Evolutionary conservation across 768 basidiomycete genomes (phyloP).

Genomic region (Boletus rubescentipes): DNA sequence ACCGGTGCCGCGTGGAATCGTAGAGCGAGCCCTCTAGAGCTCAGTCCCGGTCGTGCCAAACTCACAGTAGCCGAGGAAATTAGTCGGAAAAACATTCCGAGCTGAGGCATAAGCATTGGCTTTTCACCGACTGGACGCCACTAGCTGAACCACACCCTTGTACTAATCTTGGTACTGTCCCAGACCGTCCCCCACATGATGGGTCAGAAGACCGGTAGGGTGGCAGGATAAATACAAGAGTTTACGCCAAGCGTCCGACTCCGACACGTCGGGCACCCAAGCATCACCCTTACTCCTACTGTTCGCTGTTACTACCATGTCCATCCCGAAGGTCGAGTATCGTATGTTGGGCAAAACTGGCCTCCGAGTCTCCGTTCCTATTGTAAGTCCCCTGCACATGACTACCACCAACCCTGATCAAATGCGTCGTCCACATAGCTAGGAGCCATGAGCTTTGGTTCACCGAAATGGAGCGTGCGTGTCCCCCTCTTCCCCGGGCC

Average conservation of each 20-base stretch:
- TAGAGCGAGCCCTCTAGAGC: background rate
- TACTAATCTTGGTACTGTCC: background rate
- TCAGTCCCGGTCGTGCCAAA: background rate
- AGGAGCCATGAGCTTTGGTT: constrained; percentile 29
- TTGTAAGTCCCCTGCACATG: constrained; percentile 17
- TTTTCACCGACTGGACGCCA: too few relatives aligned
- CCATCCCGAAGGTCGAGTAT: constrained; percentile 21
- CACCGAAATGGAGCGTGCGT: constrained; percentile 30
- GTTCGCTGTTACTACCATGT: background rate
- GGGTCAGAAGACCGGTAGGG: background rate
- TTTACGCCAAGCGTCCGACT: background rate
- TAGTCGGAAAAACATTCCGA: background rate
- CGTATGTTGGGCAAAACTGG: constrained; percentile 28
- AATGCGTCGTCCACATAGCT: constrained; percentile 10
- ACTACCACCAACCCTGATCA: background rate
- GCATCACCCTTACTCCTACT: too few relatives aligned
- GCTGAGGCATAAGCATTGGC: too few relatives aligned
- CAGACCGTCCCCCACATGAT: background rate
- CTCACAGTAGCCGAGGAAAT: background rate
- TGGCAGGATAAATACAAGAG: background rate
- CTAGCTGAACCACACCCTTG: too few relatives aligned
- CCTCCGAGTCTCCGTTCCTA: constrained; percentile 34
- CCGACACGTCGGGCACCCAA: too few relatives aligned
- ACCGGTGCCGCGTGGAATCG: background rate
- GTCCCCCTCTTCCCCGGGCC: background rate